Base-by-base conservation (phyloP, 2,329 filamentous ascomycete genomes). In the Chaetomium strumarium region DNA sequence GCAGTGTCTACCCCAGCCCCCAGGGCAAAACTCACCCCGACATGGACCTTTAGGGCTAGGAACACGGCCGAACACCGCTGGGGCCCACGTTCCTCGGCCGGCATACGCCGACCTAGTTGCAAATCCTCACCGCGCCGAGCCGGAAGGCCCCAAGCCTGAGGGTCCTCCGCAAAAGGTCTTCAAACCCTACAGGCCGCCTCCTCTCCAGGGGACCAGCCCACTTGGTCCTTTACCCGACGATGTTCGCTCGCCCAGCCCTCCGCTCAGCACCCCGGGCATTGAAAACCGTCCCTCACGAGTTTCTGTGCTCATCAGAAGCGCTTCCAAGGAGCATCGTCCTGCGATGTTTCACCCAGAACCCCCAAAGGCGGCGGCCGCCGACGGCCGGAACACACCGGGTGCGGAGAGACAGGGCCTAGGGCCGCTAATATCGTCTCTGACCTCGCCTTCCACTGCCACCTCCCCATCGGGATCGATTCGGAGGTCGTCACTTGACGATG, bases 401-500 rank as follows among this genome's bases (percentile, higher is more conserved):
- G 49, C 44, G 14, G 54, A 57, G 17, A 49, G 10, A 17, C 44
- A 24, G 29, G 62, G 66, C 0, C 66, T 69, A 1, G 58, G 61
- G 9, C 64, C 69, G 8, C 64, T 75, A 0, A 73, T 74, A n/a
- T 50, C 57, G n/a, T 46, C 50, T 4, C 45, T 59, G 42, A 47
- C 52, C 1, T 76, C 53, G 2, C 53, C 49, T 1, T 57, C 57
- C 16, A 55, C 44, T 1, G 33, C 53, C 13, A 51, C 55, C 1
- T 76, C 73, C 3, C 74, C 74, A 1, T 67, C 70, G 5, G 61
- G 66, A 2, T 75, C 74, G 1, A 65, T 64, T 63, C n/a, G 67
- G 67, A 12, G 50, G 11, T 20, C 46, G 33, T 66, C 67, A 2
- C 70, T 71, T 52, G 72, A 73, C 40, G 71, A 76, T 34, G 63